phyloP scores from a whole-genome alignment of 2,329 filamentous ascomycete genomes.

The Trichoderma lentiforme region DNA sequence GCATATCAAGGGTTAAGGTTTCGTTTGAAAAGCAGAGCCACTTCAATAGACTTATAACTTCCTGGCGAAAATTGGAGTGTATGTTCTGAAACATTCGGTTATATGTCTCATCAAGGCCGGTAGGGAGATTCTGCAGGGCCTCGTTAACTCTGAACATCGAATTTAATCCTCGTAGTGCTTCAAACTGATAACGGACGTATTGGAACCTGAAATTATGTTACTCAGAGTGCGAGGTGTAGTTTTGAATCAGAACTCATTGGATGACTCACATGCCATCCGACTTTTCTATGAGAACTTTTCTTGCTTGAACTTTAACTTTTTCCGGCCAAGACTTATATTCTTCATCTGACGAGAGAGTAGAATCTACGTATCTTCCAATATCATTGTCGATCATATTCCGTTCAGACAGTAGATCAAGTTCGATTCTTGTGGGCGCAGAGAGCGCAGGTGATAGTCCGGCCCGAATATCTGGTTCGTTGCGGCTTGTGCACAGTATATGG shows the following conservation, averaged over 20 bases:
- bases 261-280: neutral
- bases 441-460: neutral
- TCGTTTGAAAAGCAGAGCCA: neutral
- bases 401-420: neutral
- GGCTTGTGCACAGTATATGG: neutral
- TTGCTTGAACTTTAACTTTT: neutral
- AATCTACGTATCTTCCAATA: neutral
- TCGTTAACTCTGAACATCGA: neutral
- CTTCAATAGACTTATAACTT: neutral
- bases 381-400: neutral
- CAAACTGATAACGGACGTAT: neutral
- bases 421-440: neutral
- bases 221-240: neutral
- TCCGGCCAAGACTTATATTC: neutral
- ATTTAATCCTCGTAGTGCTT: neutral
- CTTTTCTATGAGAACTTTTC: neutral
- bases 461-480: neutral
- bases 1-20: neutral
- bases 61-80: neutral
- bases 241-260: neutral
- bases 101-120: neutral
- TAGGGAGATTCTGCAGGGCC: neutral
- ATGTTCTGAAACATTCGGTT: neutral
- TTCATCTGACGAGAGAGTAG: neutral
- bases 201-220: neutral